These are phyloP conservation scores for Fusarium bactridioides DNA, from an alignment of 2,329 filamentous ascomycete species.

Conservation along the genomic window DNA sequence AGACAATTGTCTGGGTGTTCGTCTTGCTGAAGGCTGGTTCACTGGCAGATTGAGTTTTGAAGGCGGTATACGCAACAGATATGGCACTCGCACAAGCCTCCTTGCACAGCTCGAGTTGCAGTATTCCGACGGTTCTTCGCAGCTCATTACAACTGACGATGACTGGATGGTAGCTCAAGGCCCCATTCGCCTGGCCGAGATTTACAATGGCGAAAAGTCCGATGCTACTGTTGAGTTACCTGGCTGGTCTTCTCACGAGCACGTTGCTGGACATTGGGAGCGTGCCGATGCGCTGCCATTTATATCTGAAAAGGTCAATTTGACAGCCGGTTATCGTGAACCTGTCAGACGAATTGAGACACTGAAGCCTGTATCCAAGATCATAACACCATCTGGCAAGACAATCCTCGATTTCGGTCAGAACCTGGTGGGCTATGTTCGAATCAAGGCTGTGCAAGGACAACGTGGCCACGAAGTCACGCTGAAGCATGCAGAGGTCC, in stretches of 20 bases:
- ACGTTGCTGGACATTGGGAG: slow-evolving; percentile 13
- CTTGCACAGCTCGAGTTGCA: slow-evolving; percentile 51
- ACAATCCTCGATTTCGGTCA: slow-evolving; percentile 63
- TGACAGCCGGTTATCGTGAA: slow-evolving; percentile 53
- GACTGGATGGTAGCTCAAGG: slow-evolving; percentile 49
- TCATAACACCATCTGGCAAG: slow-evolving; percentile 51
- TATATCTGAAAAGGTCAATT: slow-evolving; percentile 15
- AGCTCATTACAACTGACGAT: slow-evolving; percentile 47
- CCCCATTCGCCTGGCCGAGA: slow-evolving; percentile 49
- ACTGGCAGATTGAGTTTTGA: slow-evolving; percentile 47
- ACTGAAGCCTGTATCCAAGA: slow-evolving; percentile 43
- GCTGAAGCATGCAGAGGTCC: slow-evolving; percentile 62
- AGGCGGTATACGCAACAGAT: slow-evolving; percentile 41
- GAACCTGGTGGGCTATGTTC: slow-evolving; percentile 62
- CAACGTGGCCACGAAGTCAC: slow-evolving; percentile 51
- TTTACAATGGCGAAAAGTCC: slow-evolving; percentile 63
- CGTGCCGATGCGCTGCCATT: slow-evolving; percentile 9
- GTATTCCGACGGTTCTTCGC: slow-evolving; percentile 42
- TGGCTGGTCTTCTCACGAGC: slow-evolving; percentile 22
- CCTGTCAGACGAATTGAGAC: slow-evolving; percentile 52
- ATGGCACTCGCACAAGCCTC: slow-evolving; percentile 51
- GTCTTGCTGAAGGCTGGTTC: slow-evolving; percentile 61
- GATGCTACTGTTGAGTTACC: slow-evolving; percentile 47
- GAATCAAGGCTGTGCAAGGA: slow-evolving; percentile 48
- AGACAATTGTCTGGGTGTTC: slow-evolving; percentile 29